Evolutionary conservation across 257 asterid genomes (phyloP), one percentile per base, ranked within the genome.

Genomic region (Nicotiana knightiana): DNA sequence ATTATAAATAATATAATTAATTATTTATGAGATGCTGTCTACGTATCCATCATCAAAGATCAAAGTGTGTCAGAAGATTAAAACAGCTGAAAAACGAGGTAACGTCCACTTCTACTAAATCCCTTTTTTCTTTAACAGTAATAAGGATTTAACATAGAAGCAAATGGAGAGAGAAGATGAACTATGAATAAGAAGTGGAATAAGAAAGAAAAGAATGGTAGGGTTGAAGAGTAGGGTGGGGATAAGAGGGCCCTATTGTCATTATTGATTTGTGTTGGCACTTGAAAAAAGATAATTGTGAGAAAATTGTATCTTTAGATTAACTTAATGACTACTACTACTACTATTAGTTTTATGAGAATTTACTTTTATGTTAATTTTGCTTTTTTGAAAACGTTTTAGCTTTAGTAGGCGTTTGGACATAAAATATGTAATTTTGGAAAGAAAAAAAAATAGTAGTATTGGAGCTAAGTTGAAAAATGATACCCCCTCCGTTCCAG

Each of bases 41-140:
- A 61, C 6, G 11, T 58, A 79, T 79, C 82, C 15, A 79, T 79
- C 73, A 64, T n/a, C 57, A 77, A 37, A 59, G 58, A 85, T 86
- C 92, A 89, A 90, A 84, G 85, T 83, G 89, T 92, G 97, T 89
- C 97, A 92, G 97, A 91, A 90, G 88, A 88, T 84, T 79, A 86
- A 80, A 89, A 90, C 93, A 90, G 88, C 86, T 92, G 90, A 89
- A 91, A 88, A 92, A 92, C 94, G 92, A 95, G 99, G 99, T 84
- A 92, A 91, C 88, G 97, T 96, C 99, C 88, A 86, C 91, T 86
- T 95, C 96, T 86, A 87, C 91, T 80, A 86, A 86, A 85, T 8
- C 39, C 43, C 9, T 59, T 63, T 64, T 11, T 83, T 82, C 4
- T 55, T 79, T 78, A n/a, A 3, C 59, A 67, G 30, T n/a, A 71